Evolutionary conservation across 345 rosid species (phyloP).

Genomic region (Murraya koenigii): DNA sequence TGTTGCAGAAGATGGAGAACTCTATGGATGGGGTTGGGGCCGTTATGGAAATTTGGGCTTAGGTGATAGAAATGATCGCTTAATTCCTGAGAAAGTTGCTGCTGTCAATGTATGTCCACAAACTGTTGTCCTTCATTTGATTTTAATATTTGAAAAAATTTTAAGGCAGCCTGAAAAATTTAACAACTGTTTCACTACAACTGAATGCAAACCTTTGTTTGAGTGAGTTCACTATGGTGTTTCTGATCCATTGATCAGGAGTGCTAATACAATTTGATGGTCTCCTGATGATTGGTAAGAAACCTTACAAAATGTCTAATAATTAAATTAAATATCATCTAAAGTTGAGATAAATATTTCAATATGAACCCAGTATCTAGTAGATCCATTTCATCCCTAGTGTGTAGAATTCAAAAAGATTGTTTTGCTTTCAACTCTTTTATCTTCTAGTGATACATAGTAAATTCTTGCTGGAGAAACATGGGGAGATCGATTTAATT

Average conservation of each 20-base stretch:
- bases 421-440: background rate
- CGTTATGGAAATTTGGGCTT: conserved; percentile 95
- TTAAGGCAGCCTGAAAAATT: conserved; percentile 7
- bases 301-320: background rate
- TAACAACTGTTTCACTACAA: background rate
- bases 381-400: background rate
- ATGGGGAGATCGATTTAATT: background rate
- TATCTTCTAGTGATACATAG: background rate
- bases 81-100: conserved; percentile 79
- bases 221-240: background rate
- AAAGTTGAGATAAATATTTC: background rate
- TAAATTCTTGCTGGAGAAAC: background rate
- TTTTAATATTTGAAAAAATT: background rate
- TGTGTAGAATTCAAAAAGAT: background rate
- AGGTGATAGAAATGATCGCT: conserved; percentile 90
- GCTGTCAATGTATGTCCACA: conserved; percentile 52
- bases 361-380: background rate
- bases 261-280: background rate
- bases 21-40: conserved; percentile 99
- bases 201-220: background rate
- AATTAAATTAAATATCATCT: background rate
- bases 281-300: background rate
- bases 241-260: background rate
- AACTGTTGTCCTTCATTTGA: conserved; percentile 13
- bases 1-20: conserved; percentile 84